Conservation (phyloP, 805 yeast genomes). For the Candida koratica region DNA sequence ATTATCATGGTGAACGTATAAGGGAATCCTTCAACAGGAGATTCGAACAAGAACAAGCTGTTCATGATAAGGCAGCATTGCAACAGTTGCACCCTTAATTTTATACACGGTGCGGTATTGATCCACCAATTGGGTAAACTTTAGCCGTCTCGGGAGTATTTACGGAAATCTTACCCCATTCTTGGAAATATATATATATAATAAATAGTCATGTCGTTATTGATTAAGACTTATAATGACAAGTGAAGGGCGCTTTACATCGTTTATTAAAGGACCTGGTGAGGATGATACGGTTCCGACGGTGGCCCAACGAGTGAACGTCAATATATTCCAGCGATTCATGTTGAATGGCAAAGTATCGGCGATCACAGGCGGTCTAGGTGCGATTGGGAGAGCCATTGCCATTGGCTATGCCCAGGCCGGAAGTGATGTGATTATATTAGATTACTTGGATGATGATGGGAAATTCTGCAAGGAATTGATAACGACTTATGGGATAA, state of each 20-base stretch:
- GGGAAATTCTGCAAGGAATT: slow-evolving; percentile 21
- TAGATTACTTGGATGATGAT: slow-evolving; percentile 22
- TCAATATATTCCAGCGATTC: slow-evolving; percentile 15
- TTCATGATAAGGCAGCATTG: slow-evolving; percentile 9
- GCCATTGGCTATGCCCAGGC: slow-evolving; percentile 27
- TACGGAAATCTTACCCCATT: not conserved
- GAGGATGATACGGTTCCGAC: slow-evolving; percentile 15
- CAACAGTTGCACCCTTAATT: too few relatives aligned
- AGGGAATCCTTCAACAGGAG: slow-evolving; percentile 56
- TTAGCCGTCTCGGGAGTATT: slow-evolving; percentile 1
- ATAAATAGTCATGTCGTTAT: too few relatives aligned
- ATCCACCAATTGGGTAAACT: not conserved
- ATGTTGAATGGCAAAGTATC: slow-evolving; percentile 23
- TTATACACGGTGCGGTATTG: not conserved
- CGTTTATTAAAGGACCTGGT: slow-evolving; percentile 15
- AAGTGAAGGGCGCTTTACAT: slow-evolving; percentile 9
- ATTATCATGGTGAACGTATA: slow-evolving; percentile 52
- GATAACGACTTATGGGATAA: slow-evolving; percentile 19
- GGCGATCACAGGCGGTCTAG: slow-evolving; percentile 30
- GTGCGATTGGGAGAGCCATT: slow-evolving; percentile 29
- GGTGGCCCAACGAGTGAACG: slow-evolving; percentile 6
- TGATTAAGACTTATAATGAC: too few relatives aligned
- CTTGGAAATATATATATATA: too few relatives aligned
- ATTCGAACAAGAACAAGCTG: slow-evolving; percentile 42
- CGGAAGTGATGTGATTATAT: slow-evolving; percentile 24